Evolutionary conservation across 2,329 filamentous ascomycete genomes (phyloP).

Genomic region (Trichothecium sympodiale): DNA sequence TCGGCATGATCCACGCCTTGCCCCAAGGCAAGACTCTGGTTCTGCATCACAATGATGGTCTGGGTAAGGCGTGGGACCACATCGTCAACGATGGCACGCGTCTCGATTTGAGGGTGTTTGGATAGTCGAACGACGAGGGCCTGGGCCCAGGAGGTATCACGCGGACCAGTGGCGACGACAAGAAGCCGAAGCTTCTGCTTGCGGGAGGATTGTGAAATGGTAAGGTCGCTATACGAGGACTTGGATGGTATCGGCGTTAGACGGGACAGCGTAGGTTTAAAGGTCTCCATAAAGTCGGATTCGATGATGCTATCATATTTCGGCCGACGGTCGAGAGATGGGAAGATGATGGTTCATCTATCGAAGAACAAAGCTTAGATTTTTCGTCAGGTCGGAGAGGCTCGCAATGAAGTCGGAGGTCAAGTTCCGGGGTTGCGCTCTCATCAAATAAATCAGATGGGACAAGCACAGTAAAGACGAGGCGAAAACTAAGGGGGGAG

Average conservation of each 20-base stretch:
- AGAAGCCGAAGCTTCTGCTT: slow-evolving; percentile 47
- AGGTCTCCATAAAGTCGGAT: not conserved
- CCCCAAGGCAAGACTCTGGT: slow-evolving; percentile 28
- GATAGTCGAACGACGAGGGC: slow-evolving; percentile 56
- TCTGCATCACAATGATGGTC: slow-evolving; percentile 49
- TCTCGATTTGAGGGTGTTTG: slow-evolving; percentile 51
- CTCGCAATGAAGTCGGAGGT: too few species aligned
- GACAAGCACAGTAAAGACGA: too few species aligned
- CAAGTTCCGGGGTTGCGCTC: too few species aligned
- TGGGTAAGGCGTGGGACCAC: slow-evolving; percentile 52
- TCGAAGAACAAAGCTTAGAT: too few species aligned
- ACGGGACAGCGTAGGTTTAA: not conserved
- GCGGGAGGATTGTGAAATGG: slow-evolving; percentile 9
- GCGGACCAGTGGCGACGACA: slow-evolving; percentile 53
- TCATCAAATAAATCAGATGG: too few species aligned
- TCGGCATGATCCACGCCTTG: slow-evolving; percentile 22
- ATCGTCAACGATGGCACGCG: slow-evolving; percentile 53
- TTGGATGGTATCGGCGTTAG: slow-evolving; percentile 15
- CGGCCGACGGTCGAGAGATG: not conserved
- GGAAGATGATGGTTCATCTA: not conserved
- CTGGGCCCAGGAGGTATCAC: slow-evolving; percentile 55
- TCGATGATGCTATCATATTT: not conserved
- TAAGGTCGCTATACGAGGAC: slow-evolving; percentile 25
- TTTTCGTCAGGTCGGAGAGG: too few species aligned
- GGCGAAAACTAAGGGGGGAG: too few species aligned